Evolutionary conservation across 176 grass and related monocot species (phyloP).

Genomic region (Triticum urartu): DNA sequence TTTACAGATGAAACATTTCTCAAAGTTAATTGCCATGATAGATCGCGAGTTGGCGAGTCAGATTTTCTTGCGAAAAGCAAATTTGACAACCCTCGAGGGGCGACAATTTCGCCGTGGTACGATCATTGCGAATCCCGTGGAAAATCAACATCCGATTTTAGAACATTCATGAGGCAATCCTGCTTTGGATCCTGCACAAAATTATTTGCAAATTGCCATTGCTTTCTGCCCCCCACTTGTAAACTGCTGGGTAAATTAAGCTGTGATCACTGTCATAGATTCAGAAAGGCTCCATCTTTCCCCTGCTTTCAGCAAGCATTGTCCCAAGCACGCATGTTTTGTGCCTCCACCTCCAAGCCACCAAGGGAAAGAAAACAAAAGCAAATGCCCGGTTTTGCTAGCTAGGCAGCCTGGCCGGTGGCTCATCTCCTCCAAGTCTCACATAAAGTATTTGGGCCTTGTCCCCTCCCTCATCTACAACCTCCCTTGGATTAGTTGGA

Average conservation of each 20-base stretch:
- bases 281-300: constrained; percentile 19
- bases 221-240: constrained; percentile 36
- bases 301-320: background rate
- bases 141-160: constrained; percentile 5
- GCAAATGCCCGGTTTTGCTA: background rate
- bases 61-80: too few relatives aligned
- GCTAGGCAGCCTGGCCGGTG: background rate
- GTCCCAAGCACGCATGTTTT: background rate
- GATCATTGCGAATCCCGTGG: background rate
- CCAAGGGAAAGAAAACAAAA: constrained; percentile 10
- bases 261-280: background rate
- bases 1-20: too few relatives aligned
- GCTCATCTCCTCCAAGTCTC: constrained; percentile 31
- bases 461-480: constrained; percentile 55
- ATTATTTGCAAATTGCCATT: background rate
- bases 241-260: background rate
- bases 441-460: constrained; percentile 34
- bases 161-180: background rate
- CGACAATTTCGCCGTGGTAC: background rate
- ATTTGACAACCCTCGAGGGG: too few relatives aligned
- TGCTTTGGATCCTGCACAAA: constrained; percentile 22
- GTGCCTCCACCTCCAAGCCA: background rate
- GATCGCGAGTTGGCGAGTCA: too few relatives aligned
- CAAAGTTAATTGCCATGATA: too few relatives aligned
- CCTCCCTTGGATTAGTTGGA: constrained; percentile 52